Evolutionary conservation across 306 rosid species (phyloP).

Genomic region (Notholithocarpus densiflorus): DNA sequence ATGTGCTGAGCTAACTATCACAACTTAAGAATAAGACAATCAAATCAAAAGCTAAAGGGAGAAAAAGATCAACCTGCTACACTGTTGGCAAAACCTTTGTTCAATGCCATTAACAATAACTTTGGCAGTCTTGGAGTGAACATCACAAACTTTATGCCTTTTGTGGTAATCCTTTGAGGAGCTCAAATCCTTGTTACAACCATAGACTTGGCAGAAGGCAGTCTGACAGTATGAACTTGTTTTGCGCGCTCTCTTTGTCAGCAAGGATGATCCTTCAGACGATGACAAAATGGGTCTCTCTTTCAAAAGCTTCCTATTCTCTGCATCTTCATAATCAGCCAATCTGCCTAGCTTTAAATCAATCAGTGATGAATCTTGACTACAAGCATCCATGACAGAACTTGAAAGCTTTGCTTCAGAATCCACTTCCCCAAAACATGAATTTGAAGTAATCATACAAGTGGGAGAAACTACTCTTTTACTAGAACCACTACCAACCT

Average conservation of each 20-base stretch:
- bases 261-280: slow-evolving; percentile 17
- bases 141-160: slow-evolving; percentile 80
- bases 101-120: slow-evolving; percentile 78
- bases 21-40: not conserved
- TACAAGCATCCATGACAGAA: slow-evolving; percentile 34
- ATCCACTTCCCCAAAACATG: slow-evolving; percentile 51
- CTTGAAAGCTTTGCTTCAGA: slow-evolving; percentile 44
- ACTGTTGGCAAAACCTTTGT: slow-evolving; percentile 86
- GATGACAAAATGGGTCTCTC: slow-evolving; percentile 31
- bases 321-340: slow-evolving; percentile 37
- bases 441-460: slow-evolving; percentile 47
- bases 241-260: slow-evolving; percentile 45
- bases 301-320: slow-evolving; percentile 19
- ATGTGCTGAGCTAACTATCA: slow-evolving; percentile 16
- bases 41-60: not conserved
- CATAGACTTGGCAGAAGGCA: slow-evolving; percentile 73
- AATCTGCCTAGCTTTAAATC: slow-evolving; percentile 68
- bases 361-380: slow-evolving; percentile 49
- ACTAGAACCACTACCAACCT: slow-evolving; percentile 39
- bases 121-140: slow-evolving; percentile 72
- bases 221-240: slow-evolving; percentile 36
- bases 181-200: slow-evolving; percentile 72
- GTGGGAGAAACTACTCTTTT: slow-evolving; percentile 44
- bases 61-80: slow-evolving; percentile 62
- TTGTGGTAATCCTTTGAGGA: slow-evolving; percentile 78